Percentiles rank a stretch among this genome's conserved stretches.
Evolutionary conservation across 768 basidiomycete species (phyloP).

Genomic region (Antrodiella citrinella): DNA sequence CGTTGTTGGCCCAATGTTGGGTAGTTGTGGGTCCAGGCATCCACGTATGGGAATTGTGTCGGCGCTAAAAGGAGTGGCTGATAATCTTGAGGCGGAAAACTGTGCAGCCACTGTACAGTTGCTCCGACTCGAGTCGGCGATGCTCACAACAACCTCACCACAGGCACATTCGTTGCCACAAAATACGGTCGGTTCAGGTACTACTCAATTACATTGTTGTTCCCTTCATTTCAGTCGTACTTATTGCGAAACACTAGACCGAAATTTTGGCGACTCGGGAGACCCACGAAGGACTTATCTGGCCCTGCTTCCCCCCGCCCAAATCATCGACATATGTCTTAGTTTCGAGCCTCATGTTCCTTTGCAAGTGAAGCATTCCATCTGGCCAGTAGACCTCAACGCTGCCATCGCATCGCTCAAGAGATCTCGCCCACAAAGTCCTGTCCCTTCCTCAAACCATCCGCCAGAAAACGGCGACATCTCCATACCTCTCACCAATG

Average conservation of each 20-base stretch:
- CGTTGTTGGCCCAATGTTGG: no score
- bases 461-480: neutral
- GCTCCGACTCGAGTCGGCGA: conserved; percentile 10
- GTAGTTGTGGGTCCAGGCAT: no score
- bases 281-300: conserved; percentile 59
- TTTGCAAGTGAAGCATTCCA: conserved; percentile 48
- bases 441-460: conserved; percentile 10
- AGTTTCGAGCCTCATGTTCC: conserved; percentile 64
- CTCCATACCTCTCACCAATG: neutral
- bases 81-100: conserved; percentile 24
- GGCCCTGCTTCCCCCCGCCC: conserved; percentile 52
- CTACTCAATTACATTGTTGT: neutral
- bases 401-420: conserved; percentile 51
- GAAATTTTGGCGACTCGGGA: conserved; percentile 14
- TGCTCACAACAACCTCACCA: conserved; percentile 12
- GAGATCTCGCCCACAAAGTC: conserved; percentile 9
- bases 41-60: neutral
- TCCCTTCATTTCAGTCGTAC: conserved; percentile 2
- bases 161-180: conserved; percentile 4
- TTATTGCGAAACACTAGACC: neutral
- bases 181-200: conserved; percentile 7
- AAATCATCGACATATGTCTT: conserved; percentile 76
- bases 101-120: conserved; percentile 25
- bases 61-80: conserved; percentile 17
- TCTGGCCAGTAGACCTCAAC: conserved; percentile 69